These are phyloP conservation scores for Dacryopinax primogenitus DNA, from an alignment of 768 basidiomycete genomes.

Conservation along the genomic window DNA sequence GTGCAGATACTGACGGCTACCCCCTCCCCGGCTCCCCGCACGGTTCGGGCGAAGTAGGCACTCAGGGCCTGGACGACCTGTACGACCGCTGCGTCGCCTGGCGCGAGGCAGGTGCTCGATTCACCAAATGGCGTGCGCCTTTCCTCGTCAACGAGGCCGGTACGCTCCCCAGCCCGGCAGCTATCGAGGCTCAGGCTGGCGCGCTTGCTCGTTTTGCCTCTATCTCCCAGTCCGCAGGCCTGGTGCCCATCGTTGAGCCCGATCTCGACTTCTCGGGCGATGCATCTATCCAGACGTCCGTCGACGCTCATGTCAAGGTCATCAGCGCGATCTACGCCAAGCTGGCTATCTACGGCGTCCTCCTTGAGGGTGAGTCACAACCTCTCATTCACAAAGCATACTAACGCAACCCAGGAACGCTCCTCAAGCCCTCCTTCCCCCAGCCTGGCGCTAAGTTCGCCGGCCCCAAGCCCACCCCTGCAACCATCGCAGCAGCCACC, in stretches of 20 bases:
- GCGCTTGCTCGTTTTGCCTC: slow-evolving; percentile 38
- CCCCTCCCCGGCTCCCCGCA: slow-evolving; percentile 34
- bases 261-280: slow-evolving; percentile 41
- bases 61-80: slow-evolving; percentile 40
- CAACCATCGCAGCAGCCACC: slow-evolving; percentile 37
- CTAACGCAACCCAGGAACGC: slow-evolving; percentile 27
- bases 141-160: slow-evolving; percentile 34
- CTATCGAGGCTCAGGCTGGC: slow-evolving; percentile 37
- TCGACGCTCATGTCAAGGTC: slow-evolving; percentile 36
- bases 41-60: slow-evolving; percentile 31
- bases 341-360: slow-evolving; percentile 35
- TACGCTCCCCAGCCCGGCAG: slow-evolving; percentile 32
- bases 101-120: slow-evolving; percentile 35
- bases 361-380: slow-evolving; percentile 35
- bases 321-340: slow-evolving; percentile 37
- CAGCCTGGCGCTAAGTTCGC: slow-evolving; percentile 37
- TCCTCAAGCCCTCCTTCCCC: slow-evolving; percentile 43
- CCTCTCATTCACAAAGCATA: not conserved
- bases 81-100: slow-evolving; percentile 34
- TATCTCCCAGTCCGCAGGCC: slow-evolving; percentile 39
- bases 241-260: slow-evolving; percentile 43
- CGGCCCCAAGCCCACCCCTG: slow-evolving; percentile 29
- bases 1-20: slow-evolving; percentile 39
- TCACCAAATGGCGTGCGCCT: slow-evolving; percentile 42
- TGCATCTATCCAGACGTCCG: slow-evolving; percentile 35